phyloP scores from a whole-genome alignment of 1,284 basidiomycete species.

The Pterula multifida region DNA sequence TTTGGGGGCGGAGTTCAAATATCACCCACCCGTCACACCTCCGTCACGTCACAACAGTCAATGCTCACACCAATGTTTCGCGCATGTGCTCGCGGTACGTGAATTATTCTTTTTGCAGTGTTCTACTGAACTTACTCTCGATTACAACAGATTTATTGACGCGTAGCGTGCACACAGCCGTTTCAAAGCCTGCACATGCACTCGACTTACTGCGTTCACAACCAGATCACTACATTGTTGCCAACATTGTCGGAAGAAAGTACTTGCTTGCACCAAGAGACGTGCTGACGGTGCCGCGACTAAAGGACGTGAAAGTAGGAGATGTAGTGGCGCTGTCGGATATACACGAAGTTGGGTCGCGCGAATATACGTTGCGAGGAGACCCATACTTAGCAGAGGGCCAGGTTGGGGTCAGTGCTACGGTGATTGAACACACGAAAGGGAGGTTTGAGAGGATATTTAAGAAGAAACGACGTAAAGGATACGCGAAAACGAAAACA shows the following conservation, averaged over 20 bases:
- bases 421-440: conserved; percentile 94
- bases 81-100: background rate
- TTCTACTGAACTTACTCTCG: background rate
- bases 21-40: background rate
- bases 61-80: too few relatives aligned
- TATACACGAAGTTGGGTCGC: conserved; percentile 89
- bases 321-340: conserved; percentile 77
- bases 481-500: conserved; percentile 63
- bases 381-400: conserved; percentile 47
- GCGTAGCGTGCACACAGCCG: background rate
- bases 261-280: conserved; percentile 87
- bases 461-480: conserved; percentile 97
- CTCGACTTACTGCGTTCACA: conserved; percentile 65
- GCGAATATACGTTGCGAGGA: conserved; percentile 86
- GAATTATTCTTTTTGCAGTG: background rate
- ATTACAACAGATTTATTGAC: background rate
- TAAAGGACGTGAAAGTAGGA: conserved; percentile 74
- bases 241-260: conserved; percentile 78
- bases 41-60: background rate
- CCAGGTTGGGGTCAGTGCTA: conserved; percentile 69
- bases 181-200: conserved; percentile 20
- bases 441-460: conserved; percentile 82
- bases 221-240: conserved; percentile 82
- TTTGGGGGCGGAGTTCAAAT: conserved; percentile 19
- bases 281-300: conserved; percentile 82